These are phyloP conservation scores for Didymella segeticola DNA, from an alignment of 2,329 filamentous ascomycete genomes.

Conservation along the genomic window DNA sequence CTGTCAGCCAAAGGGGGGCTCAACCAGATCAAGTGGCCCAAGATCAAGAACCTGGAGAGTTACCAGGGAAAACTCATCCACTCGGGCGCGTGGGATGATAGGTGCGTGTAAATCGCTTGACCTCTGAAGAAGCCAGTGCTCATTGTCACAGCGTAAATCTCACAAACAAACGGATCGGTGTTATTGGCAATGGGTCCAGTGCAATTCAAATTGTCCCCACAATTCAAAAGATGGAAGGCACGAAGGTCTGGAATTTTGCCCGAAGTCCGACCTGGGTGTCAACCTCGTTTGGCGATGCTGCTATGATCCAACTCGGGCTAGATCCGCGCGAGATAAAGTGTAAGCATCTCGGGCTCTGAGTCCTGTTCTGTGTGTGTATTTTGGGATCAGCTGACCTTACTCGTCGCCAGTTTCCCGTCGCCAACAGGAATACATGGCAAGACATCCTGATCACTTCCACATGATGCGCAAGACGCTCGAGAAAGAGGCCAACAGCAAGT, in stretches of 20 bases:
- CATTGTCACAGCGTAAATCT: conserved; percentile 37
- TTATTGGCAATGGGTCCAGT: conserved; percentile 46
- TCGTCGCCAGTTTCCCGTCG: background rate
- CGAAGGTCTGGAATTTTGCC: conserved; percentile 41
- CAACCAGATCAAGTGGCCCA: conserved; percentile 43
- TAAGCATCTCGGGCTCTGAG: background rate
- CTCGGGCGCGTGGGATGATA: conserved; percentile 45
- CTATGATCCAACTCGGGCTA: background rate
- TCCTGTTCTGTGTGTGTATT: background rate
- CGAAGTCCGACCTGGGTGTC: conserved; percentile 48
- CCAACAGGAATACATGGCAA: conserved; percentile 1
- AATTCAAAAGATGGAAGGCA: conserved; percentile 45
- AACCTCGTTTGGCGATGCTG: conserved; percentile 36
- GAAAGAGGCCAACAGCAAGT: background rate
- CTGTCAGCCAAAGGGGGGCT: conserved; percentile 43
- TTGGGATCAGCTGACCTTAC: background rate
- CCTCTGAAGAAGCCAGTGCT: conserved; percentile 5
- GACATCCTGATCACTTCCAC: conserved; percentile 39
- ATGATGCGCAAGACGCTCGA: conserved; percentile 29
- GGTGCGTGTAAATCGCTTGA: conserved; percentile 18
- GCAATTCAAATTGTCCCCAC: conserved; percentile 52
- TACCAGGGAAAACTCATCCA: conserved; percentile 48
- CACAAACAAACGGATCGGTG: conserved; percentile 42
- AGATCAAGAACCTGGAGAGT: conserved; percentile 39
- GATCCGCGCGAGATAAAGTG: background rate